phyloP scores from a whole-genome alignment of 352 stramenopile genomes.

The Phytophthora idaei region DNA sequence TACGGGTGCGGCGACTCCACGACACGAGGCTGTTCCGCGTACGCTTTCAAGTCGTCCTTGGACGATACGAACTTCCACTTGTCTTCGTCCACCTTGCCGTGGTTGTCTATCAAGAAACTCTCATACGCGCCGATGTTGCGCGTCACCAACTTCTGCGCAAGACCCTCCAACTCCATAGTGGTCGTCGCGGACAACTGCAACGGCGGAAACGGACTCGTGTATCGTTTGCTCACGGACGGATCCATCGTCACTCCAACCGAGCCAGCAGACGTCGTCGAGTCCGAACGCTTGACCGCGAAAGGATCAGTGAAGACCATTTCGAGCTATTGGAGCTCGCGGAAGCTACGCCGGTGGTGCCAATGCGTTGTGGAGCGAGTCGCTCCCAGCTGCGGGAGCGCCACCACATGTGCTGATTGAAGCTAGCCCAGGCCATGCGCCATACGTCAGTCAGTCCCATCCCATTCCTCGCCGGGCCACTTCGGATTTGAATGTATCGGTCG shows the following conservation, averaged over 20 bases:
- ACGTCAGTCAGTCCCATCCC: constrained; percentile 42
- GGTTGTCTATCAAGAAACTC: constrained; percentile 35
- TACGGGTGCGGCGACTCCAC: constrained; percentile 3
- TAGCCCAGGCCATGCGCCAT: constrained; percentile 34
- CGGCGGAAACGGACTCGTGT: constrained; percentile 41
- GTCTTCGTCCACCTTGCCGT: constrained; percentile 34
- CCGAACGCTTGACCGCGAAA: constrained; percentile 17
- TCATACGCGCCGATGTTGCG: constrained; percentile 40
- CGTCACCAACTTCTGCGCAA: constrained; percentile 35
- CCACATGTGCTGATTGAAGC: constrained; percentile 20
- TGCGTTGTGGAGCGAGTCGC: constrained; percentile 24
- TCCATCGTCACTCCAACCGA: constrained; percentile 14
- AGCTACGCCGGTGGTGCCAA: constrained; percentile 5
- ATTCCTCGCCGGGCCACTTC: constrained; percentile 12
- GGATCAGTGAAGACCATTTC: constrained; percentile 30
- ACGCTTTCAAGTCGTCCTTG: constrained; percentile 36
- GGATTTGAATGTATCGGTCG: constrained; percentile 13
- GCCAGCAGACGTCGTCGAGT: constrained; percentile 6
- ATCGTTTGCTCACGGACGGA: constrained; percentile 26
- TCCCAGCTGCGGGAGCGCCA: constrained; percentile 15
- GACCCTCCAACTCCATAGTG: constrained; percentile 21
- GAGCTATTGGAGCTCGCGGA: background rate
- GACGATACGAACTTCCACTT: constrained; percentile 39
- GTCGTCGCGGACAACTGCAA: constrained; percentile 34
- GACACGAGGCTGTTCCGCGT: constrained; percentile 20